Evolutionary conservation across 1,139 yeast species (phyloP), one percentile per base, ranked within the genome.

Genomic region (Geotrichum candidum): DNA sequence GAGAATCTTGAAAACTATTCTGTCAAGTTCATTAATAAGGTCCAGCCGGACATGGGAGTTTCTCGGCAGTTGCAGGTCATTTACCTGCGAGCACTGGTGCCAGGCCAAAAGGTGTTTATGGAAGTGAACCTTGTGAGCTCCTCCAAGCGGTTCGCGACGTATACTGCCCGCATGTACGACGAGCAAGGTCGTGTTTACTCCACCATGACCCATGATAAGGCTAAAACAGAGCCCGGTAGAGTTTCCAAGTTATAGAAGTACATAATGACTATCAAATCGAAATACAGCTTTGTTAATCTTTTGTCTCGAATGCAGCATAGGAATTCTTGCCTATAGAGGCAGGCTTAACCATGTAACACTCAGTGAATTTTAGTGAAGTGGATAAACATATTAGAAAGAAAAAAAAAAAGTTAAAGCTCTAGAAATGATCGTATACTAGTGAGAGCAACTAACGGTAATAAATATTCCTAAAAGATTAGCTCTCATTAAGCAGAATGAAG

Each of bases 11-110:
- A 41, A 22, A 35, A 22, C 9, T 59, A 55, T 63, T 63, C 22
- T 63, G 61, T 29, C 57, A 65, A 51, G 68, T 63, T 64, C 22
- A 46, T 53, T 13, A 29, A n/a, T 0, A 45, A 41, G 50, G 23
- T 57, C 7, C 10, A 25, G 9, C 54, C 52, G 10, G 58, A 57
- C 41, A 27, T 58, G n/a, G 63, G 56, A 4, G 61, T 61, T 23
- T 52, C 58, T 13, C 50, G 63, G 45, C 54, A 31, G 45, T 38
- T 61, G 25, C 54, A 53, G 41, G 58, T 57, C 15, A 61, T 53
- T 51, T 57, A 61, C 33, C 55, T 56, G 35, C 51, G 58, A 31
- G 51, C 56, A 13, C 23, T 57, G n/a, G 22, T 13, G 18, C 55
- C 53, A 15, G 58, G 56, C 22, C n/a, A 51, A 11, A 27, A 31